Evolutionary conservation across 1,284 basidiomycete genomes (phyloP).

Genomic region (Porodaedalea pini): DNA sequence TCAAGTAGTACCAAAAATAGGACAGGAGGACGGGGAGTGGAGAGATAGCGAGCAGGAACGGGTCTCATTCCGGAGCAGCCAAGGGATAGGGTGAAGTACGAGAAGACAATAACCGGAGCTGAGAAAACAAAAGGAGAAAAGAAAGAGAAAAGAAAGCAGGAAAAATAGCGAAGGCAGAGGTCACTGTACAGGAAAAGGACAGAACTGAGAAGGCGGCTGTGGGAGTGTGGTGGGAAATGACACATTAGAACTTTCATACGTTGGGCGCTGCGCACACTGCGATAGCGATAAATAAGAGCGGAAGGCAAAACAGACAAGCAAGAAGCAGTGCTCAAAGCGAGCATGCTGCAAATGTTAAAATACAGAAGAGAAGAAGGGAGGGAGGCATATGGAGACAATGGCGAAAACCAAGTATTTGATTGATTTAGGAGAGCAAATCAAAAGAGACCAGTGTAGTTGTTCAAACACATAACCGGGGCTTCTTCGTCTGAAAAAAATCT

Average conservation of each 20-base stretch:
- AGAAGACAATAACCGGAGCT: not conserved
- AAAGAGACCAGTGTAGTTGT: not conserved
- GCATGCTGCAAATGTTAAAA: constrained; percentile 2
- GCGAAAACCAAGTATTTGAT: not conserved
- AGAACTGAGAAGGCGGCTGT: not conserved
- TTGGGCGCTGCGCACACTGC: constrained; percentile 3
- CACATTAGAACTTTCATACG: constrained; percentile 12
- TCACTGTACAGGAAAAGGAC: not conserved
- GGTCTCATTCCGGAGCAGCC: too few relatives aligned
- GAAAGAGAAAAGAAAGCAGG: not conserved
- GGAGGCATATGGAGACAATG: not conserved
- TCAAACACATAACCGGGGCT: not conserved
- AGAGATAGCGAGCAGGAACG: too few relatives aligned
- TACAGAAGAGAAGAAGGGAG: not conserved
- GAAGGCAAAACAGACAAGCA: not conserved
- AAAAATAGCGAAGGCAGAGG: not conserved
- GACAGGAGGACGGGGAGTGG: too few relatives aligned
- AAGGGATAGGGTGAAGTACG: not conserved
- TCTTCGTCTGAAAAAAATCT: constrained; percentile 2
- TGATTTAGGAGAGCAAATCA: not conserved
- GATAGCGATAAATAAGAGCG: constrained; percentile 12
- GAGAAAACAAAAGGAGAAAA: not conserved
- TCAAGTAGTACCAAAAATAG: too few relatives aligned
- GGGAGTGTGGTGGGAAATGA: constrained; percentile 6
- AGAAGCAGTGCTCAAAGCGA: constrained; percentile 3